Percentiles rank a stretch among this genome's conserved stretches.
Conservation (phyloP, 331 rosid genomes). For the Spiraea crenata region DNA sequence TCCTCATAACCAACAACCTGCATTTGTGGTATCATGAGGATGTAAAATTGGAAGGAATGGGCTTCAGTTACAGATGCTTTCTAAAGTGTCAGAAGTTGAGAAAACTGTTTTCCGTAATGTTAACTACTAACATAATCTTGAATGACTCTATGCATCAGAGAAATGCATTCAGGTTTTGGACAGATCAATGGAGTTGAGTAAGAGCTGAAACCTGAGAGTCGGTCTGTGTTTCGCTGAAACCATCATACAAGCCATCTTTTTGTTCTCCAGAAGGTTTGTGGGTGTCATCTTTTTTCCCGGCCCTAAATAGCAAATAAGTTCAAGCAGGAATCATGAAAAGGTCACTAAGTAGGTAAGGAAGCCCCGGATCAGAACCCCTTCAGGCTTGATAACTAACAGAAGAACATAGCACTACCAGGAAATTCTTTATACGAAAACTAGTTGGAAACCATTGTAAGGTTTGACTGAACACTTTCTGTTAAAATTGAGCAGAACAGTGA, state of each 20-base stretch:
- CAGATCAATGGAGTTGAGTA: slow-evolving; percentile 15
- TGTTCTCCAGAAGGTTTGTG: slow-evolving; percentile 42
- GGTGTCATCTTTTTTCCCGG: slow-evolving; percentile 48
- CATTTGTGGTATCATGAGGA: slow-evolving; percentile 23
- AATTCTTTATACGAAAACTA: slow-evolving; percentile 5
- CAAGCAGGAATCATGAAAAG: slow-evolving; percentile 13
- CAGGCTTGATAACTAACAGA: too few species aligned
- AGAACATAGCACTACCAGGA: not conserved
- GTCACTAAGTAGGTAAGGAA: not conserved
- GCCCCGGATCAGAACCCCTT: slow-evolving; percentile 4
- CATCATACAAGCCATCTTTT: slow-evolving; percentile 50
- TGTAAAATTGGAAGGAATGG: slow-evolving; percentile 16
- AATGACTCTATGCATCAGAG: not conserved
- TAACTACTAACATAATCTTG: not conserved
- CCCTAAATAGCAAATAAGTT: slow-evolving; percentile 31
- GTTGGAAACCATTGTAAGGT: not conserved
- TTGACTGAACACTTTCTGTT: not conserved
- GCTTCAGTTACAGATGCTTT: slow-evolving; percentile 19
- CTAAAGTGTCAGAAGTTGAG: not conserved
- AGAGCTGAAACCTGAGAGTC: slow-evolving; percentile 82
- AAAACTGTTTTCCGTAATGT: not conserved
- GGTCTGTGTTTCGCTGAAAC: slow-evolving; percentile 89
- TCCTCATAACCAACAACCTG: slow-evolving; percentile 92
- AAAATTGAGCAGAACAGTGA: not conserved
- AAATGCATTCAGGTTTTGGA: slow-evolving; percentile 1